Evolutionary conservation across 192 early-diverging fungal species (phyloP).

Genomic region (Coemansia sp.): DNA sequence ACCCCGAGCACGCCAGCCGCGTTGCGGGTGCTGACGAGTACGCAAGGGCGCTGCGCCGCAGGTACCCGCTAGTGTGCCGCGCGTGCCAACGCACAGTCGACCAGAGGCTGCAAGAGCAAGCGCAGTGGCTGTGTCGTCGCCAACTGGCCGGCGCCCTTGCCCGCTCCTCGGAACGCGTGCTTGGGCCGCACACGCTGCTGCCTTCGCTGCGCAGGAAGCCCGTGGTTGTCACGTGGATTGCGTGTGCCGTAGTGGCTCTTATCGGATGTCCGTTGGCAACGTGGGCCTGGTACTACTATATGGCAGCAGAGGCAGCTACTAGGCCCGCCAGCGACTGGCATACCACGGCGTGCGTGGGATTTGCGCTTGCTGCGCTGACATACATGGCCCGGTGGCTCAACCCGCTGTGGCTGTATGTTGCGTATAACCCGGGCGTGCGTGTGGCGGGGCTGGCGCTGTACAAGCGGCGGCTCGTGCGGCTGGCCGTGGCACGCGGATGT

Average conservation of each 20-base stretch:
- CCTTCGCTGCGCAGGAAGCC: conserved; percentile 41
- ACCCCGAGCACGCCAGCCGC: conserved; percentile 26
- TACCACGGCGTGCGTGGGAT: too few relatives aligned
- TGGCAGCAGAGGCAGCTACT: not conserved
- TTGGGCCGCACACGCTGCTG: conserved; percentile 10
- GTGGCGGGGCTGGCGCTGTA: conserved; percentile 34
- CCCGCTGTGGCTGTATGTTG: conserved; percentile 44
- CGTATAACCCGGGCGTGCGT: conserved; percentile 32
- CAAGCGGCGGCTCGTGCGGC: conserved; percentile 14
- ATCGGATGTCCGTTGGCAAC: conserved; percentile 14
- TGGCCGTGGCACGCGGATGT: conserved; percentile 18
- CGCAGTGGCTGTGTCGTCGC: conserved; percentile 36
- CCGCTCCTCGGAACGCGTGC: conserved; percentile 27
- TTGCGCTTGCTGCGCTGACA: conserved; percentile 18
- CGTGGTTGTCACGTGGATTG: conserved; percentile 26
- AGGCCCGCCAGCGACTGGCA: not conserved
- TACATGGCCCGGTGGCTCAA: conserved; percentile 32
- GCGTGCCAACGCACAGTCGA: conserved; percentile 43
- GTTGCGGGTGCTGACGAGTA: conserved; percentile 31
- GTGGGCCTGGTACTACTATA: conserved; percentile 16
- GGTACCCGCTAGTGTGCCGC: conserved; percentile 46
- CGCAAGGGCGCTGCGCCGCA: conserved; percentile 16
- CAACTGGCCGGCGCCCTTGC: conserved; percentile 37
- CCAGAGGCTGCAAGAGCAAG: conserved; percentile 32
- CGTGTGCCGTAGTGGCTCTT: conserved; percentile 17